phyloP scores from a whole-genome alignment of 345 rosid species.

The Sisymbrium irio region DNA sequence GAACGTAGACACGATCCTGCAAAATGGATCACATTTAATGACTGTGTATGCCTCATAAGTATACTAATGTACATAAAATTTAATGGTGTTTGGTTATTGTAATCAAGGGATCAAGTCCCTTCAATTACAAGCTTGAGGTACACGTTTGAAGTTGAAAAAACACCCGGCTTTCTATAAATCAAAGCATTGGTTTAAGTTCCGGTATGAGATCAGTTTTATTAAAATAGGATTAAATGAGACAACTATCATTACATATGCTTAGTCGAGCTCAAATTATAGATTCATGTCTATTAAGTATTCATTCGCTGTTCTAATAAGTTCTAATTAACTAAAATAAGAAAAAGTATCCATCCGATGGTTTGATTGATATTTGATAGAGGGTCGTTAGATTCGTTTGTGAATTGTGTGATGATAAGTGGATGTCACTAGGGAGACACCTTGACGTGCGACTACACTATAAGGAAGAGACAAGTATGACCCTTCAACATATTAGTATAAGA shows the following conservation, averaged over 20 bases:
- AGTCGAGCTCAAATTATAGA: neutral
- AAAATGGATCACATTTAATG: slow-evolving; percentile 21
- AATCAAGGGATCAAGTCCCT: neutral
- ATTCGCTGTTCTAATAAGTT: slow-evolving; percentile 3
- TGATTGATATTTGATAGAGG: slow-evolving; percentile 17
- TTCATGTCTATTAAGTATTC: neutral
- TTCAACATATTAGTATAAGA: slow-evolving; percentile 22
- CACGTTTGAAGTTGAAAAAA: no score
- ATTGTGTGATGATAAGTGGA: slow-evolving; percentile 37
- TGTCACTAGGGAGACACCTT: slow-evolving; percentile 36
- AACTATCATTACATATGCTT: neutral
- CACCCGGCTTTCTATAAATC: neutral
- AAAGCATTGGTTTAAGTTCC: neutral
- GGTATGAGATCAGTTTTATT: neutral
- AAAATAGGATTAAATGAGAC: neutral
- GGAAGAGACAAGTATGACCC: slow-evolving; percentile 32
- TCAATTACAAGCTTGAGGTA: neutral
- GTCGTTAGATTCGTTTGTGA: slow-evolving; percentile 22
- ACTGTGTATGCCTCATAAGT: neutral
- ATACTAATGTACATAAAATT: slow-evolving; percentile 1
- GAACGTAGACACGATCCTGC: slow-evolving; percentile 24
- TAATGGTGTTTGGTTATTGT: slow-evolving; percentile 10
- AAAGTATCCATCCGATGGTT: slow-evolving; percentile 19
- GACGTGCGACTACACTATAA: slow-evolving; percentile 37
- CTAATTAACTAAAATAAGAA: neutral